Evolutionary conservation across 192 early-diverging fungal genomes (phyloP).

Genomic region (Dissophora ornata): DNA sequence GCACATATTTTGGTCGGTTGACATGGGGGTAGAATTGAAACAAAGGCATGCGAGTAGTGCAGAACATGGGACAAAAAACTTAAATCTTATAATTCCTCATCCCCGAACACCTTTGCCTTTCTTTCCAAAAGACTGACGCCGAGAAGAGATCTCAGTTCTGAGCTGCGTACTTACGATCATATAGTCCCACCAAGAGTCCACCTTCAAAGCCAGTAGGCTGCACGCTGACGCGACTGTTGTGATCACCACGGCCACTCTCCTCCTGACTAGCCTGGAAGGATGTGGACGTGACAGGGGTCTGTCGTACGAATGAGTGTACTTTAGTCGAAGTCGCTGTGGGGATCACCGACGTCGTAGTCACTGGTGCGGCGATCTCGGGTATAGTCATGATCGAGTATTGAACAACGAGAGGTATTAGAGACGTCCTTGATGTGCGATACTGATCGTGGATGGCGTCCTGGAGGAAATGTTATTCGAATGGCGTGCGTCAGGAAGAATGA

Average conservation of each 20-base stretch:
- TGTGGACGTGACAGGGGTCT: constrained; percentile 16
- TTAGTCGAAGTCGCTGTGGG: constrained; percentile 21
- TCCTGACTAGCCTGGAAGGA: constrained; percentile 39
- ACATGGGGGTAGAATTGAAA: too few species aligned
- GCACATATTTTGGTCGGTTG: not conserved
- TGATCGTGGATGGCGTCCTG: not conserved
- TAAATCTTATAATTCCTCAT: too few species aligned
- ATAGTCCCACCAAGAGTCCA: constrained; percentile 44
- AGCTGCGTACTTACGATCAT: constrained; percentile 53
- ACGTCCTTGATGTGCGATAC: not conserved
- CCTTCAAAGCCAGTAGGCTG: constrained; percentile 52
- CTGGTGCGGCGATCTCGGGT: constrained; percentile 26
- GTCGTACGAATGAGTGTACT: constrained; percentile 43
- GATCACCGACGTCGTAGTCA: constrained; percentile 10
- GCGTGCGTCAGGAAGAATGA: too few species aligned
- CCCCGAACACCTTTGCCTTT: too few species aligned
- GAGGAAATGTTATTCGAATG: too few species aligned
- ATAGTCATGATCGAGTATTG: constrained; percentile 50
- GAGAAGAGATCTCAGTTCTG: too few species aligned
- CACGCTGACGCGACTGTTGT: constrained; percentile 43
- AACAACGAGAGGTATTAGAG: too few species aligned
- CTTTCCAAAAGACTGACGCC: too few species aligned
- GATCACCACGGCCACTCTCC: constrained; percentile 23
- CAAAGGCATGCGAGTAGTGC: too few species aligned
- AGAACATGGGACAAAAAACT: too few species aligned